Evolutionary conservation across 2,329 filamentous ascomycete species (phyloP), one percentile per base, ranked within the genome.

Genomic region (Colletotrichum lentis): DNA sequence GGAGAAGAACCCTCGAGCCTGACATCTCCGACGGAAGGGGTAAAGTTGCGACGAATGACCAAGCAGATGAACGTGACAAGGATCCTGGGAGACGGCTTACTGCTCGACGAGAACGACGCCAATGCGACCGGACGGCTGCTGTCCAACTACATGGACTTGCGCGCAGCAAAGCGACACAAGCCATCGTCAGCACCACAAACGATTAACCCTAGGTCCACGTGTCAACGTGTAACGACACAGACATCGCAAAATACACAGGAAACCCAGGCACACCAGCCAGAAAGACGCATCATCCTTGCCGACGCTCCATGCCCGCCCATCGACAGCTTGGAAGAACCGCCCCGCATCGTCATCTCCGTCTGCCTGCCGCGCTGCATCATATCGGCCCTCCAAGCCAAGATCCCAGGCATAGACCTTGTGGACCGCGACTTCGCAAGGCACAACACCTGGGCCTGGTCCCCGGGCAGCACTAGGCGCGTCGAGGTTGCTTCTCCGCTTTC

Each of bases 391-490:
- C 81, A 86, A 67, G 74, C 77, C 2, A 72, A 81, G 0, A 84
- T 87, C 72, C 81, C 86, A 0, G 71, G 74, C 0, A 78, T 86
- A 7, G 79, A 83, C 1, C 77, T 91, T 37, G 79, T 91, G 10
- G 89, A 91, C 70, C 83, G 89, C 56, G 87, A 91, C 71, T 89
- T 87, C 66, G 76, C 76, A 5, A 74, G 75, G 6, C 76, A 80
- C 70, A 78, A 80, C 52, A 76, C 73, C 6, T 62, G 76, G 41
- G 44, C 69, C 11, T 80, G 80, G 80, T 62, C 76, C 61, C 31
- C 75, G 70, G 60, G 74, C 76, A 55, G 72, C 76, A 27, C 69
- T 71, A 31, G n/a, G 66, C 39, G 16, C 10, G 8, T 49, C 20
- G 24, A 71, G 49, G 14, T 78, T 3, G 67, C 73, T 4, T 83